Conservation (phyloP, 257 asterid species). For the Solanum appendiculatum region DNA sequence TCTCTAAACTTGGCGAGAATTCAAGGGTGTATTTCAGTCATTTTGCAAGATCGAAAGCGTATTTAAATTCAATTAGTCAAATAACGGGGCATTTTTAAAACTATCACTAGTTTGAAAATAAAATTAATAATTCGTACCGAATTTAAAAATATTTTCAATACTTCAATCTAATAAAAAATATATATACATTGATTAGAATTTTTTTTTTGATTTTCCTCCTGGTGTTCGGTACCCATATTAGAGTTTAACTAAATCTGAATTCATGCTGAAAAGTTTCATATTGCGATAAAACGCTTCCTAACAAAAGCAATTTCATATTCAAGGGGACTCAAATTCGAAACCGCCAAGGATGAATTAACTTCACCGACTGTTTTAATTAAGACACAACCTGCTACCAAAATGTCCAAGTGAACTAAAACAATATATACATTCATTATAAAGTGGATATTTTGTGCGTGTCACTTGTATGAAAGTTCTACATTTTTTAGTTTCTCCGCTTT, state of each 20-base stretch:
- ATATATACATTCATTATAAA: too few relatives aligned
- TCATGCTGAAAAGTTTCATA: rapidly evolving
- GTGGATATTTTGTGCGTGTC: background rate
- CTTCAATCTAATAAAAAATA: too few relatives aligned
- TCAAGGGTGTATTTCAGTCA: background rate
- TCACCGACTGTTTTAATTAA: background rate
- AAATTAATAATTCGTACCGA: too few relatives aligned
- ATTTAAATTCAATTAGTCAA: too few relatives aligned
- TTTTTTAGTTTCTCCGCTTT: background rate
- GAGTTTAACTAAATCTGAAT: too few relatives aligned
- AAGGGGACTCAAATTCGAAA: rapidly evolving
- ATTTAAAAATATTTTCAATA: too few relatives aligned
- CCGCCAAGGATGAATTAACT: too few relatives aligned
- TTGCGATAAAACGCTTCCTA: rapidly evolving
- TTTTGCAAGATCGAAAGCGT: background rate
- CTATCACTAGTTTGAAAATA: too few relatives aligned
- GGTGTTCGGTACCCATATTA: too few relatives aligned
- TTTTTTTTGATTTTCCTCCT: too few relatives aligned
- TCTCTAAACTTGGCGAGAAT: background rate
- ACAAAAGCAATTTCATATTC: rapidly evolving
- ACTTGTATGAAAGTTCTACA: background rate
- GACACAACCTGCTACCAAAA: background rate
- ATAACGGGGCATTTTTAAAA: too few relatives aligned
- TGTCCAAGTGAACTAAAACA: background rate
- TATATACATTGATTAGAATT: too few relatives aligned